phyloP scores from a whole-genome alignment of 2,329 filamentous ascomycete genomes.

The Ceratocystis smalleyi region DNA sequence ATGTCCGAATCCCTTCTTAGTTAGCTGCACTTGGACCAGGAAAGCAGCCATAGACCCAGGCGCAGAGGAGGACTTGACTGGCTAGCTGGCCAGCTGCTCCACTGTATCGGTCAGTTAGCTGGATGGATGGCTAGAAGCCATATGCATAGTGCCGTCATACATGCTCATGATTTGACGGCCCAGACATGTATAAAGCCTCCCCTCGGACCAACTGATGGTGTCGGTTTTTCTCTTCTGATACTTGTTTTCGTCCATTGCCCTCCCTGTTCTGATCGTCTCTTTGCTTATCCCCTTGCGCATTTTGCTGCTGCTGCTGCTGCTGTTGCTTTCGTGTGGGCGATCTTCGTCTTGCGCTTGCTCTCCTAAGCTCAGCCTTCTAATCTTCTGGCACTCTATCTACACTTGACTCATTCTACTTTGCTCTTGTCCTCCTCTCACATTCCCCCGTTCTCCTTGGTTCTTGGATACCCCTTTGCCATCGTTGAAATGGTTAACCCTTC shows the following conservation, averaged over 20 bases:
- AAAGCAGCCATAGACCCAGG: neutral
- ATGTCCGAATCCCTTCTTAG: neutral
- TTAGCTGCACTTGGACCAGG: neutral
- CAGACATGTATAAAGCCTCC: neutral
- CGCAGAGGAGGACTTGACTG: neutral
- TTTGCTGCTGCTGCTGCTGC: constrained; percentile 6
- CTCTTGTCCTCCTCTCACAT: neutral
- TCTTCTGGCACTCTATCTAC: neutral
- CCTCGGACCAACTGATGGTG: neutral
- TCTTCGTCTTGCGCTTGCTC: constrained; percentile 15
- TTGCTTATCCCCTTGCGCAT: neutral
- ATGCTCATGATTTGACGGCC: neutral
- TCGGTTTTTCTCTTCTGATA: neutral
- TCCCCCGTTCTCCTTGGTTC: neutral
- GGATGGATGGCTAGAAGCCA: neutral
- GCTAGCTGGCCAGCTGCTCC: neutral
- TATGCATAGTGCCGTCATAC: constrained; percentile 5
- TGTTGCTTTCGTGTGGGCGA: constrained; percentile 13
- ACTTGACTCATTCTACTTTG: neutral
- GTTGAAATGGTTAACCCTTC: constrained; percentile 9
- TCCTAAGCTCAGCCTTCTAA: constrained; percentile 1
- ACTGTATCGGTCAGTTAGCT: neutral
- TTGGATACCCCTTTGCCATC: neutral
- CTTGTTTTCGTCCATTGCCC: neutral
- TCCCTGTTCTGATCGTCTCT: neutral